Evolutionary conservation across 2,329 filamentous ascomycete genomes (phyloP).

Genomic region (Colletotrichum tofieldiae): DNA sequence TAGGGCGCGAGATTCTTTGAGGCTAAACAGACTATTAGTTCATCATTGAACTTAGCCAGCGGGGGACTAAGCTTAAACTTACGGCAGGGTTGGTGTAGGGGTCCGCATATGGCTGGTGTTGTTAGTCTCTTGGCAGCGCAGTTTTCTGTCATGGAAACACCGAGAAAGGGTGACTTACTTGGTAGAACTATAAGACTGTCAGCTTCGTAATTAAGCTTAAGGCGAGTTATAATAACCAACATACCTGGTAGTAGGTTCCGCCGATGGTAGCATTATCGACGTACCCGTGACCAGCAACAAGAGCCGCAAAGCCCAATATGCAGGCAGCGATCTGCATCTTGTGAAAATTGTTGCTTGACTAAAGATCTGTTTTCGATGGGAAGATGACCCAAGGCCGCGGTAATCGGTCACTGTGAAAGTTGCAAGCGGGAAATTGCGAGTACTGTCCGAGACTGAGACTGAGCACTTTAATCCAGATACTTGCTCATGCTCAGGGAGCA

Average conservation of each 20-base stretch:
- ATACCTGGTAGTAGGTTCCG: slow-evolving; percentile 55
- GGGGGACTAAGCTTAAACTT: not conserved
- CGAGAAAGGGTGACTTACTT: slow-evolving; percentile 43
- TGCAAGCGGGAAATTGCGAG: not conserved
- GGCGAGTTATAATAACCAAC: not conserved
- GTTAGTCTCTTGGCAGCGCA: not conserved
- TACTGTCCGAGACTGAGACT: not conserved
- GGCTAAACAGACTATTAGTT: slow-evolving; percentile 13
- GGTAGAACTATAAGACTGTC: slow-evolving; percentile 50
- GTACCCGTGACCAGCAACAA: slow-evolving; percentile 65
- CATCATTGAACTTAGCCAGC: not conserved
- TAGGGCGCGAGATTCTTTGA: slow-evolving; percentile 64
- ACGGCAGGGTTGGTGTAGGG: slow-evolving; percentile 38
- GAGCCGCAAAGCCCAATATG: slow-evolving; percentile 51
- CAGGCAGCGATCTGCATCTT: slow-evolving; percentile 34
- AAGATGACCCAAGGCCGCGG: not conserved
- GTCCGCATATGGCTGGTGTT: slow-evolving; percentile 46
- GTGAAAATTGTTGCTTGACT: rapidly evolving
- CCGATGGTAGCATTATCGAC: slow-evolving; percentile 63
- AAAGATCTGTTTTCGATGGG: not conserved
- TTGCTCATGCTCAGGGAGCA: not conserved
- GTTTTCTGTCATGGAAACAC: not conserved
- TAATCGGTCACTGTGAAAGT: not conserved
- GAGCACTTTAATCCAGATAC: not conserved
- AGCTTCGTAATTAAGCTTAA: not conserved